A percentile compares a stretch with the other conserved stretches of the same genome.
These are phyloP conservation scores for Emergomyces africanus DNA, from an alignment of 2,329 filamentous ascomycete genomes.

Conservation along the genomic window DNA sequence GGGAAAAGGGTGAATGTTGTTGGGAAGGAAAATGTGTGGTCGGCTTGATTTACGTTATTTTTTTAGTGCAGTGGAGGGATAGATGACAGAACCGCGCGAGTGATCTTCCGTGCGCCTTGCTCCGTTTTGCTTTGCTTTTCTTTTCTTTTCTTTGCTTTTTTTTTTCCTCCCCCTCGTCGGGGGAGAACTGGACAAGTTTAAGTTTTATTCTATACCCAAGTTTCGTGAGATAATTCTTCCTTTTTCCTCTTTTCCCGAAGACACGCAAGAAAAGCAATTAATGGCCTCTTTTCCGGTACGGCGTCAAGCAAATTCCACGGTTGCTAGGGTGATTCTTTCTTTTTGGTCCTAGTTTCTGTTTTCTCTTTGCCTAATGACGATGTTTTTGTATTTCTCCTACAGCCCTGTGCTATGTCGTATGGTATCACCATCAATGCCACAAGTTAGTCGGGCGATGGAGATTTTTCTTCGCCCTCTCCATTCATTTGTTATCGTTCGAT, in stretches of 20 bases:
- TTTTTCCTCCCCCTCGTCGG: background rate
- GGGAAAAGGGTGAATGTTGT: constrained; percentile 10
- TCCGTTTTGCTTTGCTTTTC: background rate
- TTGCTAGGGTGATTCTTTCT: background rate
- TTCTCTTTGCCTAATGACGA: no score
- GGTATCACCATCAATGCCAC: background rate
- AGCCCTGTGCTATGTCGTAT: background rate
- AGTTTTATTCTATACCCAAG: background rate
- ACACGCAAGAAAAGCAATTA: no score
- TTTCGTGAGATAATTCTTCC: background rate
- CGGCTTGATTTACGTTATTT: constrained; percentile 3
- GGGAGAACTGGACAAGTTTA: background rate
- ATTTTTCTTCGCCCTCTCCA: background rate
- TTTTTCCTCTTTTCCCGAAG: background rate
- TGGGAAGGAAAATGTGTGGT: constrained; percentile 23
- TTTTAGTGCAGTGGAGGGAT: background rate
- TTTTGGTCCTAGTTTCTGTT: no score
- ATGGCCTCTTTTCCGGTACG: background rate
- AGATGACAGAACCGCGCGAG: no score
- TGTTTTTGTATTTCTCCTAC: background rate
- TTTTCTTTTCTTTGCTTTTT: background rate
- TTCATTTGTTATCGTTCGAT: background rate
- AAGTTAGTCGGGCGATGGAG: background rate
- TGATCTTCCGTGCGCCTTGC: no score
- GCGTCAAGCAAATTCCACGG: background rate